Conservation (phyloP, 768 basidiomycete genomes). For the Nidularia pulvinata region DNA sequence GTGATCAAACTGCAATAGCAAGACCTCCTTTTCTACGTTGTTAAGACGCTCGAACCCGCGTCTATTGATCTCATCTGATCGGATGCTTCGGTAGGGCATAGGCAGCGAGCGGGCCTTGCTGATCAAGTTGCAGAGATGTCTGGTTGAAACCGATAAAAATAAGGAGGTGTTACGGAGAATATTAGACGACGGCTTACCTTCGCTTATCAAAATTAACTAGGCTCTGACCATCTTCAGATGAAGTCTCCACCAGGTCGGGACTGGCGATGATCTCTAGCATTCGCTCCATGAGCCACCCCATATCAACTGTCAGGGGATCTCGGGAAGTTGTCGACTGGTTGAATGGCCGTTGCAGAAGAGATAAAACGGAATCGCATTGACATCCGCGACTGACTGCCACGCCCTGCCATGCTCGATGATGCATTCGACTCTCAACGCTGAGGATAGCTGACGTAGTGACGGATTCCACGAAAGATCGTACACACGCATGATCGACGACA, state of each 20-base stretch:
- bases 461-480: slow-evolving; percentile 82
- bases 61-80: slow-evolving; percentile 57
- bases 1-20: slow-evolving; percentile 62
- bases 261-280: slow-evolving; percentile 78
- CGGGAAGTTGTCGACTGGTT: slow-evolving; percentile 40
- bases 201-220: slow-evolving; percentile 85
- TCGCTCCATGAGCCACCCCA: slow-evolving; percentile 83
- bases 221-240: slow-evolving; percentile 48
- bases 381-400: slow-evolving; percentile 64
- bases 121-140: slow-evolving; percentile 69
- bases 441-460: slow-evolving; percentile 74
- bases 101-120: slow-evolving; percentile 47
- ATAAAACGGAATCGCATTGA: slow-evolving; percentile 57
- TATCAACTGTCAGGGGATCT: slow-evolving; percentile 66
- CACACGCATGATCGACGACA: slow-evolving; percentile 56
- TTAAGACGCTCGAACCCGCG: slow-evolving; percentile 77
- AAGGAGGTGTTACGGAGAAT: neutral
- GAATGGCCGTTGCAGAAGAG: slow-evolving; percentile 53
- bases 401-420: slow-evolving; percentile 77
- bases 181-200: slow-evolving; percentile 43
- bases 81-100: slow-evolving; percentile 36
- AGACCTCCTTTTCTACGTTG: slow-evolving; percentile 72
- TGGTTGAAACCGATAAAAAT: slow-evolving; percentile 20
- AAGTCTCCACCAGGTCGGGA: slow-evolving; percentile 65
- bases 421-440: slow-evolving; percentile 79